Evolutionary conservation across 2,329 filamentous ascomycete species (phyloP).

Genomic region (Lecanoromycetidae sp.): DNA sequence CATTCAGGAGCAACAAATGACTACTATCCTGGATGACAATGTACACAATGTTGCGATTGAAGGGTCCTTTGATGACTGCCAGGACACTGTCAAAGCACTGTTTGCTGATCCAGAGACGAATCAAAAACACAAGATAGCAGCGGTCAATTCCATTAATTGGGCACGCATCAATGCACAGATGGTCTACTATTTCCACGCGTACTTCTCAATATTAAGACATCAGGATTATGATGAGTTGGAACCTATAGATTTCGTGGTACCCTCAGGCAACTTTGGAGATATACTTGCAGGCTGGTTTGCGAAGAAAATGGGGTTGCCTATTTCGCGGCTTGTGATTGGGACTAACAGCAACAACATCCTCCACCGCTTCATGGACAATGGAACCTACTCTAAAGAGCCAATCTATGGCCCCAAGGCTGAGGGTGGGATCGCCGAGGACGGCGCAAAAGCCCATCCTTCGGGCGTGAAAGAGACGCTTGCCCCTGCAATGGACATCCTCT

Average conservation of each 20-base stretch:
- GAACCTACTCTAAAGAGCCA: slow-evolving; percentile 76
- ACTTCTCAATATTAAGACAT: slow-evolving; percentile 63
- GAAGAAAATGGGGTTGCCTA: slow-evolving; percentile 72
- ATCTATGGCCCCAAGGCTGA: slow-evolving; percentile 26
- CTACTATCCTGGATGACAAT: slow-evolving; percentile 77
- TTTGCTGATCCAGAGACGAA: slow-evolving; percentile 82
- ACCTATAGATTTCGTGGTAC: slow-evolving; percentile 74
- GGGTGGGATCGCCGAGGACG: slow-evolving; percentile 34
- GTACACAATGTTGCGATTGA: slow-evolving; percentile 80
- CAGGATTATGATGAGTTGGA: slow-evolving; percentile 19
- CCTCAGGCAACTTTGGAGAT: slow-evolving; percentile 84
- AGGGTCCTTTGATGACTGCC: slow-evolving; percentile 92
- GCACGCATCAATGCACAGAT: slow-evolving; percentile 75
- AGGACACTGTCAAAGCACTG: slow-evolving; percentile 80
- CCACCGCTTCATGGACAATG: slow-evolving; percentile 81
- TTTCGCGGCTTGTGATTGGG: slow-evolving; percentile 78
- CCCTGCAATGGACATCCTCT: slow-evolving; percentile 95
- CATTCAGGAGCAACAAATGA: slow-evolving; percentile 96
- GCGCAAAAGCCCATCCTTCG: slow-evolving; percentile 49
- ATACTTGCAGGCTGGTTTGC: slow-evolving; percentile 62
- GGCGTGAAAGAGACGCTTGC: slow-evolving; percentile 84
- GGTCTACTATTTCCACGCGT: slow-evolving; percentile 91
- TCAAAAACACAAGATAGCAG: slow-evolving; percentile 67
- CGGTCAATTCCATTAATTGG: slow-evolving; percentile 64
- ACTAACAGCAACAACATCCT: slow-evolving; percentile 98